Evolutionary conservation across 306 rosid species (phyloP), one percentile per base, ranked within the genome.

Genomic region (Cucurbita ficifolia): DNA sequence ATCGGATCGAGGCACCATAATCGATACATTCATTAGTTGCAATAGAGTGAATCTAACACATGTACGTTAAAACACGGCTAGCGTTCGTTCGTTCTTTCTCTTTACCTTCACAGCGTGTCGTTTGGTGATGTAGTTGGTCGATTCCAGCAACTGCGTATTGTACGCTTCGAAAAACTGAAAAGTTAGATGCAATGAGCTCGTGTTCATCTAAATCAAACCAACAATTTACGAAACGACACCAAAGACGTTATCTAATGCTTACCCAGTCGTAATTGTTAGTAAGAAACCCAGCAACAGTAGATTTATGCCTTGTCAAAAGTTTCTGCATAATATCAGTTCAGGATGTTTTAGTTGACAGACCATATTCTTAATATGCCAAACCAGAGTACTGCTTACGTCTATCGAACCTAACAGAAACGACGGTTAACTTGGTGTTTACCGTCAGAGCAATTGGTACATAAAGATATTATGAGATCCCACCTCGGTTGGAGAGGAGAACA

Each of bases 231-330:
- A 53, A 53, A 39, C 4, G 13, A 5, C 53, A 16, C 18, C n/a
- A 33, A 9, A 10, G 45, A 61, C 64, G 19, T 45, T 13, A 22
- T 45, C 53, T 43, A 57, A 24, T 52, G 21, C 82, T 48, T 67
- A 84, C 87, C 85, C 85, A 84, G 3, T 81, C 81, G 55, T 76
- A 84, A 50, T 79, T 81, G 35, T 54, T 22, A 6, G 83, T 73
- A 72, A 84, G 83, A 74, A 81, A 84, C 33, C 72, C 78, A 24
- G 80, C 83, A 5, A 77, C 85, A 24, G 85, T 84, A 17, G 87
- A 81, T 50, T 81, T 84, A 78, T 84, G 87, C 78, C 87, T 81
- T 8, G 83, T 84, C 83, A 84, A 60, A 38, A 84, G 85, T 73
- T 81, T 84, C 87, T 84, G 77, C 50, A 38, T 22, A 7, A 29